A percentile compares a stretch with the other conserved stretches of the same genome.
Evolutionary conservation across 148 eudicot species (phyloP).

Genomic region (Rhododendron vialii): DNA sequence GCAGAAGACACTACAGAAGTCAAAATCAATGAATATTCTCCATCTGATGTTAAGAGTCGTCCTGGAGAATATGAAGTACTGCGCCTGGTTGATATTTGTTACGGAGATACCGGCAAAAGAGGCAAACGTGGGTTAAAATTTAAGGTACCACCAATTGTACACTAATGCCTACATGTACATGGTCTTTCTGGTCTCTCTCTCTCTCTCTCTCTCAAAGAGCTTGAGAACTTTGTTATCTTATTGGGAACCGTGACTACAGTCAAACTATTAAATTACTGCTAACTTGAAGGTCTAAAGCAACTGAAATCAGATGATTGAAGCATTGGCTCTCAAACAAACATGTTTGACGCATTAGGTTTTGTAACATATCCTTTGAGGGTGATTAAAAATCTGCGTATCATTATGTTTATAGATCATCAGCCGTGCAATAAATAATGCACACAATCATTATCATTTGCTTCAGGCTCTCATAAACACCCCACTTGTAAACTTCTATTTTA

Average conservation of each 20-base stretch:
- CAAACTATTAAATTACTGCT: neutral
- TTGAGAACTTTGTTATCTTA: neutral
- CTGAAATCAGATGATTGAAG: neutral
- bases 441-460: neutral
- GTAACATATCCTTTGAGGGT: neutral
- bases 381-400: neutral
- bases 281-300: neutral
- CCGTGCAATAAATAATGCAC: neutral
- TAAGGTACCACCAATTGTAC: slow-evolving; percentile 40
- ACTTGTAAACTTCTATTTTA: neutral
- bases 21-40: slow-evolving; percentile 20
- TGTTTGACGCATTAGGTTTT: neutral
- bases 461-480: neutral
- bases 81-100: slow-evolving; percentile 63
- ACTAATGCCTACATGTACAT: neutral
- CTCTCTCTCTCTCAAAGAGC: neutral
- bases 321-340: neutral
- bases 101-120: slow-evolving; percentile 58
- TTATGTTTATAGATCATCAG: neutral
- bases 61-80: slow-evolving; percentile 67
- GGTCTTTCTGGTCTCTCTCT: neutral
- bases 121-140: slow-evolving; percentile 66
- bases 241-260: neutral
- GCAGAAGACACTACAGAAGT: slow-evolving; percentile 22
- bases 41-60: slow-evolving; percentile 22